Evolutionary conservation across 129 eudicot species (phyloP).

Genomic region (Pulicaria dysenterica): DNA sequence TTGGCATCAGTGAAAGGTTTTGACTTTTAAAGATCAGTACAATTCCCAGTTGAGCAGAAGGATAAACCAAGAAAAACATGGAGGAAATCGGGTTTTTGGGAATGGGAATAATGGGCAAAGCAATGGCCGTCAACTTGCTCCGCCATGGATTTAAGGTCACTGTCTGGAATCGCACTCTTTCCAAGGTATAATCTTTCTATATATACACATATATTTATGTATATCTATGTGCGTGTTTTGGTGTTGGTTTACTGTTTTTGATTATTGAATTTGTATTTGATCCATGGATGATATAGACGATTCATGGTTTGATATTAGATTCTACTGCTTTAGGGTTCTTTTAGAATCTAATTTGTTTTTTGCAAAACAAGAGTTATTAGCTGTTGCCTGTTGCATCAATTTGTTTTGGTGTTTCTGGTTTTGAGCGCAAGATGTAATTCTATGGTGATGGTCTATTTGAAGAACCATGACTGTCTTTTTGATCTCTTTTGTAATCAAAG

Average conservation of each 20-base stretch:
- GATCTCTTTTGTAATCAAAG: neutral
- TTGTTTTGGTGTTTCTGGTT: neutral
- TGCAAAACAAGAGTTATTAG: neutral
- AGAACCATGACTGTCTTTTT: neutral
- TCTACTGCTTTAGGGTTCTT: neutral
- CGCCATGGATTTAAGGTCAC: conserved; percentile 87
- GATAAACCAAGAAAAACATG: conserved; percentile 36
- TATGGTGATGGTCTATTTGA: conserved; percentile 10
- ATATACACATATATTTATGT: neutral
- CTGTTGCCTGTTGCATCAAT: neutral
- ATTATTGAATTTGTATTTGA: conserved; percentile 19
- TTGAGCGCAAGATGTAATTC: no score
- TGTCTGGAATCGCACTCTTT: conserved; percentile 98
- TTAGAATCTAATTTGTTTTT: conserved; percentile 1
- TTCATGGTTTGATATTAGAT: conserved; percentile 11
- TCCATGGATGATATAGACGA: conserved; percentile 12
- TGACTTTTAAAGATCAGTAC: conserved; percentile 15
- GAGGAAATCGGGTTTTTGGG: conserved; percentile 96
- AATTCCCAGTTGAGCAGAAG: neutral
- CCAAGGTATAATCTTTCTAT: conserved; percentile 56
- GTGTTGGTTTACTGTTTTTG: conserved; percentile 6
- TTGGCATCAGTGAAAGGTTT: conserved; percentile 24
- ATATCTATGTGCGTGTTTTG: neutral
- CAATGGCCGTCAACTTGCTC: conserved; percentile 92
- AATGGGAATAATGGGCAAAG: conserved; percentile 98